These are phyloP conservation scores for Castanea sativa DNA, from an alignment of 306 rosid species.

Conservation along the genomic window DNA sequence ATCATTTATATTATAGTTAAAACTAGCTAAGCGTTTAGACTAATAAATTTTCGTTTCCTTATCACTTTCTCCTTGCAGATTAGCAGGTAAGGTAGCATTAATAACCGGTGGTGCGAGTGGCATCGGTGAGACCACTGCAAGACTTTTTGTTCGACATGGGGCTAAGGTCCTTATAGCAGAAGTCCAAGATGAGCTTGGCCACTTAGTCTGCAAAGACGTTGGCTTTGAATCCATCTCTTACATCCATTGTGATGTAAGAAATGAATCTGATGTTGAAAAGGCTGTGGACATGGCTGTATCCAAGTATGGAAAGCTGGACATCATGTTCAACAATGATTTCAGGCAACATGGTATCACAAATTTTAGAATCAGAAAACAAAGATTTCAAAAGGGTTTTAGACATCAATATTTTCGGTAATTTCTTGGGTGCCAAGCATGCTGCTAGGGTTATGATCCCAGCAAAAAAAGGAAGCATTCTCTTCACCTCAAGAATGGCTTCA, in stretches of 20 bases:
- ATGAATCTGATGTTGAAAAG: slow-evolving; percentile 46
- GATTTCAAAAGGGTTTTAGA: slow-evolving; percentile 52
- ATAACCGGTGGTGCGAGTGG: slow-evolving; percentile 83
- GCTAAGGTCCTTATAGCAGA: slow-evolving; percentile 66
- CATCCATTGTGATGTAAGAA: slow-evolving; percentile 56
- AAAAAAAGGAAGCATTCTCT: slow-evolving; percentile 48
- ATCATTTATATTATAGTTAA: too few relatives aligned
- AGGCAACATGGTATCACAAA: slow-evolving; percentile 14
- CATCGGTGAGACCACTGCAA: slow-evolving; percentile 62
- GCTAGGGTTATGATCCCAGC: slow-evolving; percentile 59
- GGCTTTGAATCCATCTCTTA: slow-evolving; percentile 20
- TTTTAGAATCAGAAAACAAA: slow-evolving; percentile 12
- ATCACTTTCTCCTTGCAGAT: slow-evolving; percentile 26
- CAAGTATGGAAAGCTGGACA: slow-evolving; percentile 55
- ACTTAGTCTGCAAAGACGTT: slow-evolving; percentile 38
- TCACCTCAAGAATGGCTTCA: slow-evolving; percentile 55
- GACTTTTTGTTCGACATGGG: slow-evolving; percentile 52
- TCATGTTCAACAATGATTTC: slow-evolving; percentile 64
- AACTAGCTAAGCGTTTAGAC: too few relatives aligned
- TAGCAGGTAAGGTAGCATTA: slow-evolving; percentile 68
- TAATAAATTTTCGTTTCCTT: too few relatives aligned
- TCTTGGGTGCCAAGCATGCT: slow-evolving; percentile 70
- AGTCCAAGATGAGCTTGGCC: slow-evolving; percentile 63
- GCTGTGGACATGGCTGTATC: slow-evolving; percentile 46
- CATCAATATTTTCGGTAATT: slow-evolving; percentile 58